Base-by-base conservation (phyloP, 2,329 filamentous ascomycete species). In the Sporothrix inflata region DNA sequence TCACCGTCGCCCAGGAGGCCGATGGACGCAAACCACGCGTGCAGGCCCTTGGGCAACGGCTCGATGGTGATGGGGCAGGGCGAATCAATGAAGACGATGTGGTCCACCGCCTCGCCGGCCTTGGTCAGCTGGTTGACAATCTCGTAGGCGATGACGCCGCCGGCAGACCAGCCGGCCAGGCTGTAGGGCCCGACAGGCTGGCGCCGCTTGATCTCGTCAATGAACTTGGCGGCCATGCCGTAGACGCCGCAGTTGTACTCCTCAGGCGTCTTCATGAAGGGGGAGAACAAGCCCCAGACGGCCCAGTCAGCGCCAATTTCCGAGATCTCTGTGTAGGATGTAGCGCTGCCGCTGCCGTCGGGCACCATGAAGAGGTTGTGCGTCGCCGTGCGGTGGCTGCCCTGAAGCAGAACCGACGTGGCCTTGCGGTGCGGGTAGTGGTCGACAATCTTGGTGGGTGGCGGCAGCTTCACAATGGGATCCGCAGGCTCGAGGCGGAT, bases 91-190 rank as follows among this genome's bases (percentile, higher is more conserved):
- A 92, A 83, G 70, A 92, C 83, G 12, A 92, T 83, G 69, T 87
- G 82, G 5, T 88, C 86, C 4, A 92, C 88, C 21, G 78, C 78
- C 60, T 91, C 87, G 19, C 87, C 86, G 3, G 84, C 84, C 74
- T 85, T 84, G 72, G 84, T 85, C 19, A 92, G 84, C 74, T 90
- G 87, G 70, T 86, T 86, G 19, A 89, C 86, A 11, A 89, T 89
- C 76, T 92, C 89, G 77, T 88, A 93, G 55, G 91, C 90, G 73
- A 90, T 89, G 65, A 93, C 90, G 47, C 92, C 91, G 34, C 92
- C 92, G 1, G 91, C 91, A n/a, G 89, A 92, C 92, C 91, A 94
- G 30, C 92, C 92, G 19, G 89, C 87, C 0, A 94, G 81, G 68
- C 86, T 85, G 80, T 92, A 93, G 0, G 90, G 89, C 0, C 92